Evolutionary conservation across 345 rosid species (phyloP).

Genomic region (Crucihimalaya himalaica): DNA sequence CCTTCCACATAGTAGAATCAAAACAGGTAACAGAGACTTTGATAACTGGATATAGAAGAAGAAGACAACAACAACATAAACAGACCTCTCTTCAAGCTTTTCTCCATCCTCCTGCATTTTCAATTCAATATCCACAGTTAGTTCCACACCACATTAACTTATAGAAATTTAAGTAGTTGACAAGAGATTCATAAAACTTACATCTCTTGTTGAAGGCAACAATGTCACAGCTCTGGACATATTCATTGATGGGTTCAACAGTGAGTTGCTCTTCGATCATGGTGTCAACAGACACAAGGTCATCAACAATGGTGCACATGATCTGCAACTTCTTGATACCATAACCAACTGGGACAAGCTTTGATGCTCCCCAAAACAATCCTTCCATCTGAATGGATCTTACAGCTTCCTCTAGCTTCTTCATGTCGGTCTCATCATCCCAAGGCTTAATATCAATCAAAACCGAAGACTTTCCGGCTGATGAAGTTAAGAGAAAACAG

Average conservation of each 20-base stretch:
- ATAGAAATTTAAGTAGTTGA: neutral
- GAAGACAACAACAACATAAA: neutral
- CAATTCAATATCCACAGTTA: constrained; percentile 1
- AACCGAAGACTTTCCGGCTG: constrained; percentile 84
- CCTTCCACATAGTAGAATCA: neutral
- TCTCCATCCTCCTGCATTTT: constrained; percentile 25
- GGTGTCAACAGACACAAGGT: constrained; percentile 69
- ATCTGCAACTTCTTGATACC: constrained; percentile 90
- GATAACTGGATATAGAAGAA: neutral
- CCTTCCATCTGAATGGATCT: constrained; percentile 71
- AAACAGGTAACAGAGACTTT: neutral
- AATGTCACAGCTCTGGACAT: constrained; percentile 81
- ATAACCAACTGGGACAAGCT: constrained; percentile 75
- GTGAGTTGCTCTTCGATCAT: constrained; percentile 68
- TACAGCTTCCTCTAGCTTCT: constrained; percentile 79
- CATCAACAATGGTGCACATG: constrained; percentile 81
- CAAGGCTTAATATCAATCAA: constrained; percentile 76
- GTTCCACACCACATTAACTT: neutral
- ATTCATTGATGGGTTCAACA: constrained; percentile 66
- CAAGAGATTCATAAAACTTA: neutral
- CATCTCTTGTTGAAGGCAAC: constrained; percentile 90
- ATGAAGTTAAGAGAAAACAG: neutral
- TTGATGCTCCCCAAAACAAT: constrained; percentile 80
- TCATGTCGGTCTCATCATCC: constrained; percentile 94
- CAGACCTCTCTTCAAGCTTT: neutral